These are phyloP conservation scores for Monilinia polystroma DNA, from an alignment of 2,329 filamentous ascomycete species.

Conservation along the genomic window DNA sequence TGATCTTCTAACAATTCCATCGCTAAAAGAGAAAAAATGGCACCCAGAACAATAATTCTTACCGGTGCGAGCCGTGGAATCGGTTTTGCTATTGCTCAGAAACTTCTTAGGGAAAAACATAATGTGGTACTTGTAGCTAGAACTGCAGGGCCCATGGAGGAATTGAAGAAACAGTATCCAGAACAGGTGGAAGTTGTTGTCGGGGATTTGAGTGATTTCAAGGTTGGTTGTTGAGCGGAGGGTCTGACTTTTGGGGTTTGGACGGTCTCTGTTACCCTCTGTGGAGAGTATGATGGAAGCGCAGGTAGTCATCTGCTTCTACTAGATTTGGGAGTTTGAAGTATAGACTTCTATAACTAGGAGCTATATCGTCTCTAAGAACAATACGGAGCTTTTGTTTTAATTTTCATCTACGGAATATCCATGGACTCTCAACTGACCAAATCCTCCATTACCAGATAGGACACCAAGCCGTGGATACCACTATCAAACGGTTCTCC, in stretches of 20 bases:
- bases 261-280: neutral
- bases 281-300: neutral
- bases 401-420: too few relatives aligned
- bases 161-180: slow-evolving; percentile 52
- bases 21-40: slow-evolving; percentile 38
- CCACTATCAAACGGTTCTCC: slow-evolving; percentile 67
- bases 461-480: slow-evolving; percentile 60
- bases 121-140: slow-evolving; percentile 60
- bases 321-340: neutral
- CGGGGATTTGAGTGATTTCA: slow-evolving; percentile 55
- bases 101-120: slow-evolving; percentile 54
- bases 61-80: slow-evolving; percentile 65
- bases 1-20: neutral
- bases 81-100: slow-evolving; percentile 55
- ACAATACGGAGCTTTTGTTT: neutral
- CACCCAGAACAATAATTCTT: slow-evolving; percentile 68
- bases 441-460: slow-evolving; percentile 39
- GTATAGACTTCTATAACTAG: neutral
- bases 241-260: neutral
- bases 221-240: slow-evolving; percentile 43
- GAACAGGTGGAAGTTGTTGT: slow-evolving; percentile 55
- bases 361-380: neutral
- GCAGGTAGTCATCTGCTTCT: neutral
- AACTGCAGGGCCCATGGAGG: slow-evolving; percentile 49
- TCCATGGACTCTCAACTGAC: neutral